Base-by-base conservation (phyloP, 345 rosid species). In the Turritis glabra region DNA sequence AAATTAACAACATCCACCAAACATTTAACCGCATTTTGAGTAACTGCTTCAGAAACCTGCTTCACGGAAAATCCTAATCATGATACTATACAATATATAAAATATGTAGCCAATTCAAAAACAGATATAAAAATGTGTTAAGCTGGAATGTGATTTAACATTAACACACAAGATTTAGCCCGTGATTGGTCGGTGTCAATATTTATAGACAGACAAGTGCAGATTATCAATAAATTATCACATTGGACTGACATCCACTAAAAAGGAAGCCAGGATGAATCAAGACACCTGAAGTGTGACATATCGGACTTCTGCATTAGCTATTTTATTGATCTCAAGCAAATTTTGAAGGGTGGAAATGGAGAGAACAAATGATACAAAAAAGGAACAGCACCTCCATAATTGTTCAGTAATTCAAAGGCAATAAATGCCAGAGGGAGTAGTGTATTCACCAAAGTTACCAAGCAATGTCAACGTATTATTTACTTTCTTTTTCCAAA, bases 31-130 rank as follows among this genome's bases (percentile, higher is more conserved):
- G 88, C 75, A 67, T 57, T 84, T 79, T 82, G 95, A 76, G 84
- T 76, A 75, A 86, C 73, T 76, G 84, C 67, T 69, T 85, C 89
- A 17, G 85, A 80, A 43, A 87, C 84, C 98, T 94, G 92, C 69
- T 69, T 69, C 64, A 57, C 19, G 50, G 18, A 41, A 65, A 72
- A 35, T 38, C 56, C 22, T 6, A 22, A 51, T 72, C 51, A 71
- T 38, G 50, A 58, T 46, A 71, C 41, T 40, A 57, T 5, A 27
- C 57, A 38, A 57, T 3, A 41, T 30, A 23, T 48, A 64, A 57
- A 46, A 50, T 77, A 48, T 56, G 44, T 26, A 35, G 60, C 54
- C 51, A 63, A 5, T 55, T 54, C 27, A 64, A 26, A 64, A 71
- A 8, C 55, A 56, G 4, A 56, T 17, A 7, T 21, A 9, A 38